Conservation (phyloP, 2,329 filamentous ascomycete genomes). For the Cladosporium sp. region DNA sequence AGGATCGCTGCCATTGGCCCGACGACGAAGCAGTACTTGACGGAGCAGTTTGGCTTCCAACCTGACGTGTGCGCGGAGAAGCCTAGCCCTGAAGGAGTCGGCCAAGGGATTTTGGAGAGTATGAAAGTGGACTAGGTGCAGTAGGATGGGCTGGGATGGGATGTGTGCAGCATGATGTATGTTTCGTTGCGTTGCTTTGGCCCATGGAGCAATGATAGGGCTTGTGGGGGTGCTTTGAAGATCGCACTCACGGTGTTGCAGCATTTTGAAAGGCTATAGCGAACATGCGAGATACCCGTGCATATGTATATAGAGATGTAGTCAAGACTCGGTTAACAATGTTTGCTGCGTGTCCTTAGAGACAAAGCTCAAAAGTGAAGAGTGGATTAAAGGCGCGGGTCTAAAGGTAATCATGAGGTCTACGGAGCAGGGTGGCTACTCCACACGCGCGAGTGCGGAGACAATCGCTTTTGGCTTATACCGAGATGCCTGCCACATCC, state of each 20-base stretch:
- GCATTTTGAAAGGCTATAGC: conserved; percentile 2
- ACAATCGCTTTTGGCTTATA: conserved; percentile 4
- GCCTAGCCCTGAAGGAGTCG: conserved; percentile 72
- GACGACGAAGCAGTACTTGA: conserved; percentile 75
- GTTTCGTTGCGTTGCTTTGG: too few species aligned
- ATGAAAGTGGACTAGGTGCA: neutral
- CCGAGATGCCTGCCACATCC: conserved; percentile 2
- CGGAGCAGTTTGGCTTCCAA: conserved; percentile 58
- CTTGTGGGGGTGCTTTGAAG: neutral
- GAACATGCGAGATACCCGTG: conserved; percentile 4
- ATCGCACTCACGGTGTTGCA: neutral
- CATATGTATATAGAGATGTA: neutral
- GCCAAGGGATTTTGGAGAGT: conserved; percentile 1
- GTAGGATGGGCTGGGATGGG: neutral
- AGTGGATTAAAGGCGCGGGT: neutral
- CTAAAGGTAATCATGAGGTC: too few species aligned
- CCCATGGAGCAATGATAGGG: neutral
- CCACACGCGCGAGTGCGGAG: conserved; percentile 11
- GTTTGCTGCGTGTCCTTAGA: too few species aligned
- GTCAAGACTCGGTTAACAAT: too few species aligned
- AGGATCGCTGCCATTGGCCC: conserved; percentile 86
- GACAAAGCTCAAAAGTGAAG: too few species aligned
- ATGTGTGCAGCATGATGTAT: too few species aligned
- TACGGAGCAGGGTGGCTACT: too few species aligned
- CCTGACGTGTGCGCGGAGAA: conserved; percentile 76